Percentiles rank a stretch among this genome's conserved stretches.
These are phyloP conservation scores for Austroboletus eburneus DNA, from an alignment of 768 basidiomycete genomes.

Conservation along the genomic window DNA sequence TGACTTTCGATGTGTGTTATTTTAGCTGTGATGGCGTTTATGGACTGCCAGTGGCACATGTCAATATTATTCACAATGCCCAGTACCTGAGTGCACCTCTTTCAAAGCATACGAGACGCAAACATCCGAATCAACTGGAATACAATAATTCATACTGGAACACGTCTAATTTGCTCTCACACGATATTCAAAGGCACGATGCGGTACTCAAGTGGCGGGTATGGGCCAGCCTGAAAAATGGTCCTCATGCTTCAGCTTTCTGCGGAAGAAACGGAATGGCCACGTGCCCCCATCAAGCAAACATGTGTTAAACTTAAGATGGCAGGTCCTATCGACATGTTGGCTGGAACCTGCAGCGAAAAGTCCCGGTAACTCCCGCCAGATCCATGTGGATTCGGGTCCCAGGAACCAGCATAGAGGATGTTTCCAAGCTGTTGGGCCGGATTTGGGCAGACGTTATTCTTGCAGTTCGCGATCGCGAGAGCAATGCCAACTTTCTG, in stretches of 20 bases:
- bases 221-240: conserved; percentile 10
- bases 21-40: no score
- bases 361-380: conserved; percentile 21
- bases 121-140: no score
- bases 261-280: not conserved
- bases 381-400: conserved; percentile 1
- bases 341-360: conserved; percentile 8
- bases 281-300: conserved; percentile 13
- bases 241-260: not conserved
- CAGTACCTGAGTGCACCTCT: no score
- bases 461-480: conserved; percentile 13
- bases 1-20: no score
- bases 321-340: conserved; percentile 9
- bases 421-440: conserved; percentile 12
- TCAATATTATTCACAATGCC: no score
- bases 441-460: conserved; percentile 15
- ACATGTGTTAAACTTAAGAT: conserved; percentile 19
- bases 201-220: conserved; percentile 20
- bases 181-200: no score
- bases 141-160: no score
- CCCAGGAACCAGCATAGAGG: conserved; percentile 19
- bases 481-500: conserved; percentile 20
- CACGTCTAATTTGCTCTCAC: no score
- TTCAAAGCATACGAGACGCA: no score
- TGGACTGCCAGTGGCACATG: no score